phyloP scores from a whole-genome alignment of 306 rosid genomes.

The Quercus engelmannii region DNA sequence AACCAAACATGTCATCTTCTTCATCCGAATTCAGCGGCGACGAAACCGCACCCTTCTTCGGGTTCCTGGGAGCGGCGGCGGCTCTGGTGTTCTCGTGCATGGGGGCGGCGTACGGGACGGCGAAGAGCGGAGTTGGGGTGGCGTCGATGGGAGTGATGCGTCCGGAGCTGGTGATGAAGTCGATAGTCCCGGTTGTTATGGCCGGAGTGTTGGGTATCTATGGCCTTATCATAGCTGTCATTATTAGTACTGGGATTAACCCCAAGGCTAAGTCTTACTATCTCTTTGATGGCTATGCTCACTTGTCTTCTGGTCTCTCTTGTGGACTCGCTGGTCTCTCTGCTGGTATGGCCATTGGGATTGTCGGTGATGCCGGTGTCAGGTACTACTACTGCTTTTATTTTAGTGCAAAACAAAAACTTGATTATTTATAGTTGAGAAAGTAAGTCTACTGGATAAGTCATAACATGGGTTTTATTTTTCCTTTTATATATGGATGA shows the following conservation, averaged over 20 bases:
- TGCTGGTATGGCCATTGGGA: constrained; percentile 82
- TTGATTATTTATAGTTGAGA: too few relatives aligned
- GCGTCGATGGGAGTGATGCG: constrained; percentile 85
- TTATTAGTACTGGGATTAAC: constrained; percentile 72
- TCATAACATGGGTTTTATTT: too few relatives aligned
- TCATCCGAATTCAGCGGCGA: constrained; percentile 54
- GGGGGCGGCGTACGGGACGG: constrained; percentile 80
- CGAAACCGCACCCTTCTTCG: constrained; percentile 85
- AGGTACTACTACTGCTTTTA: constrained; percentile 24
- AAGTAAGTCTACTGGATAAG: too few relatives aligned
- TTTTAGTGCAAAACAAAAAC: too few relatives aligned
- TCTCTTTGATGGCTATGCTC: constrained; percentile 77
- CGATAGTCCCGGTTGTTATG: constrained; percentile 83
- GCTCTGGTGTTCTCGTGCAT: constrained; percentile 82
- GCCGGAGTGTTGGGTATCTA: constrained; percentile 79
- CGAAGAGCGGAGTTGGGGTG: constrained; percentile 83
- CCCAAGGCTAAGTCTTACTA: constrained; percentile 77
- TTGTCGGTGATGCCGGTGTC: constrained; percentile 85
- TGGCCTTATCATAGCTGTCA: constrained; percentile 71
- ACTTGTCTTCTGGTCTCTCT: constrained; percentile 77
- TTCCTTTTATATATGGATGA: too few relatives aligned
- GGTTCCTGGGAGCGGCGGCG: constrained; percentile 76
- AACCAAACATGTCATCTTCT: constrained; percentile 14
- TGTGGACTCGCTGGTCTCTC: constrained; percentile 86
- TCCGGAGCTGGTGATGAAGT: constrained; percentile 81